phyloP scores from a whole-genome alignment of 108 stramenopile species.

The Nitzschia inconspicua region DNA sequence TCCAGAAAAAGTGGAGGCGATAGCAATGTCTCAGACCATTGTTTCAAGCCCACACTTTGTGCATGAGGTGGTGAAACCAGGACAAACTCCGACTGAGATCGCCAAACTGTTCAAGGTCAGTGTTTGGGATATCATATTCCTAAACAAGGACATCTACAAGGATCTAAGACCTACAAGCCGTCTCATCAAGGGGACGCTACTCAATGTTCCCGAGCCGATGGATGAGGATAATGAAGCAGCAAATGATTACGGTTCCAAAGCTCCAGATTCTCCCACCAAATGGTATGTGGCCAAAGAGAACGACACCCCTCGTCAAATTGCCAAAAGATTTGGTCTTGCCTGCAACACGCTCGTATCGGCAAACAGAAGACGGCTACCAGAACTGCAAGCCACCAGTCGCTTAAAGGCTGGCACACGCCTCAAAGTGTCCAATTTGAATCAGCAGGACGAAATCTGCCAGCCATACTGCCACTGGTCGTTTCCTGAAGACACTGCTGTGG shows the following conservation, averaged over 20 bases:
- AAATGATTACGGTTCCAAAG: not conserved
- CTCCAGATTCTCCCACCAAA: slow-evolving; percentile 38
- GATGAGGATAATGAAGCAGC: not conserved
- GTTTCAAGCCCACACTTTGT: slow-evolving; percentile 49
- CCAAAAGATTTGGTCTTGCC: slow-evolving; percentile 57
- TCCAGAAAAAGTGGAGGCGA: slow-evolving; percentile 25
- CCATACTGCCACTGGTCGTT: slow-evolving; percentile 89
- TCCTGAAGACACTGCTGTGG: slow-evolving; percentile 68
- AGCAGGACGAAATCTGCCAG: slow-evolving; percentile 45
- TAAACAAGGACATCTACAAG: slow-evolving; percentile 57
- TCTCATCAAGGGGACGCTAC: slow-evolving; percentile 57
- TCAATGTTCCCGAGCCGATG: slow-evolving; percentile 48
- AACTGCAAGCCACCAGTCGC: slow-evolving; percentile 49
- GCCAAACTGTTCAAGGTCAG: slow-evolving; percentile 60
- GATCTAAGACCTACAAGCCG: slow-evolving; percentile 45
- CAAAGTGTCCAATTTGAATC: slow-evolving; percentile 69
- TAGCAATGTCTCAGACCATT: slow-evolving; percentile 26
- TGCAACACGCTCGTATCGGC: slow-evolving; percentile 58
- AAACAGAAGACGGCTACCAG: slow-evolving; percentile 64
- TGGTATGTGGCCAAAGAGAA: slow-evolving; percentile 82
- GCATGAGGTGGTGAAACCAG: slow-evolving; percentile 44
- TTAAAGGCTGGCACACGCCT: slow-evolving; percentile 70
- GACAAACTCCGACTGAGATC: slow-evolving; percentile 57
- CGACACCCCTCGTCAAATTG: slow-evolving; percentile 77
- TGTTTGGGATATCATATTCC: slow-evolving; percentile 81